Base-by-base conservation (phyloP, 192 early-diverging fungal genomes). In the Dissophora globulifera region DNA sequence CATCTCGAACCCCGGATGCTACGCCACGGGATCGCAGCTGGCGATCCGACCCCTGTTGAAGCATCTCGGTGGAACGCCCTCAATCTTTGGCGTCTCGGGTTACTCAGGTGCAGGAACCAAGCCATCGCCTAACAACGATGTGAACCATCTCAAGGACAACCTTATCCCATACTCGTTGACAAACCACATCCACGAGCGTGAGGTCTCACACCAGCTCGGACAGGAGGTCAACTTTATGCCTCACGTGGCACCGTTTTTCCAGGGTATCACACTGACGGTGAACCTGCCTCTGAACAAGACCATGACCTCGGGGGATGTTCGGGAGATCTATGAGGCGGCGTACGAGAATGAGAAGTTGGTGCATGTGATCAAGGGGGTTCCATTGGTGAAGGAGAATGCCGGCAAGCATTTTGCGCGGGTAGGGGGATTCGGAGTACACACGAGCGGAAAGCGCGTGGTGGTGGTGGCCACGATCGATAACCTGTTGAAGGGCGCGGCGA, bases 31-130 rank as follows among this genome's bases (percentile, higher is more conserved):
- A 19, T 90, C 94, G 40, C 98, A 99, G 82, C 78, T 98, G 65
- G 88, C 92, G 0, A 80, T 98, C 59, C 90, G 89, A 10, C 98
- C 98, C 15, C 82, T 99, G 48, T 74, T 95, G 43, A 86, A 88
- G 10, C 88, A 82, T 59, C 50, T 94, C 49, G 85, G 71, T 0
- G 78, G 84, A 29, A 48, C 67, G 13, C 94, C 93, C 22, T 91
- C 94, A 25, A 86, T 98, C 26, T 96, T 97, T 89, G 95, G 94
- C 52, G 94, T 98, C 4, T 96, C 94, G 35, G 98, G 98, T 17
- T 99, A 99, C 86, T 94, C 92, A 68, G 98, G 98, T n/a, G 98
- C 98, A 12, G 98, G 98, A 4, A 99, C 98, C 31, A 96, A 92
- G 60, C 96, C 98, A 42, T 95, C 93, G 51, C 92, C 90, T 55